Evolutionary conservation across 371 early-diverging fungal genomes (phyloP), one percentile per base, ranked within the genome.

Genomic region (Lichtheimia ornata): DNA sequence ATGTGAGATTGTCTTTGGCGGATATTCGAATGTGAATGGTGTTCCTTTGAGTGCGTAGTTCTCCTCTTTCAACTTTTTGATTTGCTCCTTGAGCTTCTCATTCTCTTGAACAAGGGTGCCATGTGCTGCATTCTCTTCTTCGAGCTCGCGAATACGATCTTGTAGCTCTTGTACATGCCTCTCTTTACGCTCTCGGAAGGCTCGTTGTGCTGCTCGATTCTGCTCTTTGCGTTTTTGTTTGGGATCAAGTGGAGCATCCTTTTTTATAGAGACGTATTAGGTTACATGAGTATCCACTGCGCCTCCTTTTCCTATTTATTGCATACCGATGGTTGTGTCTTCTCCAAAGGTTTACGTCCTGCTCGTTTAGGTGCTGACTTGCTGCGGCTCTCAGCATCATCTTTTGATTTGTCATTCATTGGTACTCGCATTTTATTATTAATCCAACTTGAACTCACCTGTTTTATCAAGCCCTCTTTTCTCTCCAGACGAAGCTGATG

Each of bases 121-220:
- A 42, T 56, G 43, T 15, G 57, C 20, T 25, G 43, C 45, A 6
- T 55, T 50, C 44, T 70, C 65, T 42, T 82, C 84, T 42, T 84
- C 82, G 14, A 92, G 75, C 35, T 85, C 86, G 47, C 77, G 79
- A 56, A 92, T 87, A 17, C 81, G 75, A 43, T 76, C 83, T 57
- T 90, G 88, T 11, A 91, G 68, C 27, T 83, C 79, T 53, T 81
- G 66, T 22, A 90, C 82, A 66, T 89, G 85, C 55, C 82, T 75
- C 59, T 90, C 88, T 72, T 87, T 87, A 53, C 91, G 84, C 59
- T 91, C 89, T 50, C 91, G 77, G 65, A 91, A 91, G 0, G 91
- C 91, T 13, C 91, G 77, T 66, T 91, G 91, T 12, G 91, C 91
- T 12, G 89, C 90, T 54, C 91, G 73, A 64, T 91, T 91, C 71